These are phyloP conservation scores for Pontederia paniculata DNA, from an alignment of 176 grass and related monocot species.

Conservation along the genomic window DNA sequence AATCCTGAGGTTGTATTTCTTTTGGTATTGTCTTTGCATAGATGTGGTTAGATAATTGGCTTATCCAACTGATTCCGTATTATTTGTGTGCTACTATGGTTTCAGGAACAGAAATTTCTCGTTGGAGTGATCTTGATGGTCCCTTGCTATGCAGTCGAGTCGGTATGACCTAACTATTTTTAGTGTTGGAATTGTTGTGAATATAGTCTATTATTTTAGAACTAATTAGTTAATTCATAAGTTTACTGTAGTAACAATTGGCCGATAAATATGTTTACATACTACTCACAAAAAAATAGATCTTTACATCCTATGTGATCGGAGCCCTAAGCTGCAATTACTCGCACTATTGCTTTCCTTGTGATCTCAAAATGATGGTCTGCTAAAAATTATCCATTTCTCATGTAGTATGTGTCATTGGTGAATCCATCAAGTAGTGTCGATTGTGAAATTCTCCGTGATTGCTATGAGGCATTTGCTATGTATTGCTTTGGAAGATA, in stretches of 20 bases:
- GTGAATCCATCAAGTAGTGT: conserved; percentile 71
- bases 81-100: conserved; percentile 4
- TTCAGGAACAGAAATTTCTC: conserved; percentile 88
- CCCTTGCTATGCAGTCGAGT: conserved; percentile 64
- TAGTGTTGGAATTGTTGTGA: neutral
- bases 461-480: conserved; percentile 88
- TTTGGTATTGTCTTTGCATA: neutral
- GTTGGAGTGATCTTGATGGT: conserved; percentile 83
- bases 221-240: neutral
- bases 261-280: too few species aligned
- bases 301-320: too few species aligned
- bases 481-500: conserved; percentile 98
- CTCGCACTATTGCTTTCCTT: neutral
- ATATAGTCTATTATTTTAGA: neutral
- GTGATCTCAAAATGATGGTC: neutral
- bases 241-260: too few species aligned
- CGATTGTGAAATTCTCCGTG: conserved; percentile 74
- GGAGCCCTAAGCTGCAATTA: neutral
- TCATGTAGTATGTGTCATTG: conserved; percentile 69
- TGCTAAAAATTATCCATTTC: neutral
- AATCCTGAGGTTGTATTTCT: conserved; percentile 64
- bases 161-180: conserved; percentile 32
- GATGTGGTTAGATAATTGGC: neutral
- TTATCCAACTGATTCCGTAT: conserved; percentile 7
- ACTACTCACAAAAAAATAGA: too few species aligned